Base-by-base conservation (phyloP, 495 filamentous ascomycete species). In the Podospora conica region DNA sequence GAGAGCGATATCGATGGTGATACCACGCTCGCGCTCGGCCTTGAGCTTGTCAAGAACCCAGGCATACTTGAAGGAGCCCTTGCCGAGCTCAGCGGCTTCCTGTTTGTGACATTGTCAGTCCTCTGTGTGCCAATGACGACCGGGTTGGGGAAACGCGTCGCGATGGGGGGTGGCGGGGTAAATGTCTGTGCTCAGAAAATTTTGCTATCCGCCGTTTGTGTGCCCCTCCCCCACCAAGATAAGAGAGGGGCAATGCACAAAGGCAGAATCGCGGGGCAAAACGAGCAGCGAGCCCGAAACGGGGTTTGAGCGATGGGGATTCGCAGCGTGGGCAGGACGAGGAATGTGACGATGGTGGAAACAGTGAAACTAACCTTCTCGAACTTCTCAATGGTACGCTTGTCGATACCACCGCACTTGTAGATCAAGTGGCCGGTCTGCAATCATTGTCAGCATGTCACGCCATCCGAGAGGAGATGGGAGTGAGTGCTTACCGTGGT, bases 321-420 rank as follows among this genome's bases (percentile, higher is more conserved):
- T 28, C 31, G 21, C 58, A 21, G 29, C 3, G 20, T 9, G 23
- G 56, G 15, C 24, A 28, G 25, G 58, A 60, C 57, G 66, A 24
- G 57, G 53, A 28, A 55, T 11, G 66, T 40, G 55, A 53, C 64
- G 65, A 71, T 73, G 53, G 22, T 62, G 64, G 68, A 29, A 53
- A 48, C 59, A 53, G 58, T 24, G 25, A 27, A 55, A 77, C 87
- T 81, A 77, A 94, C 91, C 91, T 98, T 98, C 92, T 98, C 95
- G 87, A 98, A 98, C 90, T 98, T 98, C 90, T 98, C 96, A 78
- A 98, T 98, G 79, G 96, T 98, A 94, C 95, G 95, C 86, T 92
- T 91, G 90, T 98, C 95, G 77, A 98, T 98, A 90, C 95, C 95
- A 89, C 95, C 95, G 85, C 95, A 98, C 86, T 98, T 96, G 92